These are phyloP conservation scores for Plectosphaerella sp. DNA, from an alignment of 2,329 filamentous ascomycete species.

Conservation along the genomic window DNA sequence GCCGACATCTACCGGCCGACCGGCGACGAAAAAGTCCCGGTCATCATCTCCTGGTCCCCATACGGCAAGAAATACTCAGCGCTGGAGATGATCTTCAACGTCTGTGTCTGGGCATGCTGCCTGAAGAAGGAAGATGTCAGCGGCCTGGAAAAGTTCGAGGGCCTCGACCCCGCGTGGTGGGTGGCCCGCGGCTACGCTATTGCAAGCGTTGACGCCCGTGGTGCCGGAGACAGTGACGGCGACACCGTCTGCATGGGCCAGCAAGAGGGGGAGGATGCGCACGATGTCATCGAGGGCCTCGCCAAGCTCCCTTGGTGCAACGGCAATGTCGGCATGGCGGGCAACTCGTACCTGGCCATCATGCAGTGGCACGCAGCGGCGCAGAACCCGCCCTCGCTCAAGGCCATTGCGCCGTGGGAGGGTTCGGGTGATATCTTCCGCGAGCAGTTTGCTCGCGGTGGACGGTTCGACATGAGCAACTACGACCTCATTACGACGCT, in stretches of 20 bases:
- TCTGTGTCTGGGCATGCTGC: conserved; percentile 13
- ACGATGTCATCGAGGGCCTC: conserved; percentile 21
- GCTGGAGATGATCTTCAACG: conserved; percentile 28
- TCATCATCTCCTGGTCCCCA: conserved; percentile 37
- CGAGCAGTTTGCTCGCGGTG: conserved; percentile 39
- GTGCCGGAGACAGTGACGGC: conserved; percentile 19
- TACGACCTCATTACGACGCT: conserved; percentile 35
- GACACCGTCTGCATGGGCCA: conserved; percentile 19
- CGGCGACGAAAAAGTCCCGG: conserved; percentile 31
- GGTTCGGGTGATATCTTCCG: conserved; percentile 40
- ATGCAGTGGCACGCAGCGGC: conserved; percentile 17
- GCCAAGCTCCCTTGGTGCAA: conserved; percentile 24
- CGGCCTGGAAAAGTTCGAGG: conserved; percentile 19
- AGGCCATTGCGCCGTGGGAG: conserved; percentile 33
- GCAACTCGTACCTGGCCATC: conserved; percentile 22
- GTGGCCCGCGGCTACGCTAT: conserved; percentile 26
- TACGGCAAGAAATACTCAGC: conserved; percentile 42
- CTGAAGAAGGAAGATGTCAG: conserved; percentile 13
- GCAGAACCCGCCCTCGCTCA: conserved; percentile 13
- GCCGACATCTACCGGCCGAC: conserved; percentile 39
- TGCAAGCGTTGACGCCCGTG: conserved; percentile 27
- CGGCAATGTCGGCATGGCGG: conserved; percentile 24
- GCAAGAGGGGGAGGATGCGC: conserved; percentile 20
- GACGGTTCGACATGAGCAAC: conserved; percentile 31
- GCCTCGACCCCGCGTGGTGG: conserved; percentile 19